Evolutionary conservation across 345 rosid genomes (phyloP).

Genomic region (Syzygium jambos): DNA sequence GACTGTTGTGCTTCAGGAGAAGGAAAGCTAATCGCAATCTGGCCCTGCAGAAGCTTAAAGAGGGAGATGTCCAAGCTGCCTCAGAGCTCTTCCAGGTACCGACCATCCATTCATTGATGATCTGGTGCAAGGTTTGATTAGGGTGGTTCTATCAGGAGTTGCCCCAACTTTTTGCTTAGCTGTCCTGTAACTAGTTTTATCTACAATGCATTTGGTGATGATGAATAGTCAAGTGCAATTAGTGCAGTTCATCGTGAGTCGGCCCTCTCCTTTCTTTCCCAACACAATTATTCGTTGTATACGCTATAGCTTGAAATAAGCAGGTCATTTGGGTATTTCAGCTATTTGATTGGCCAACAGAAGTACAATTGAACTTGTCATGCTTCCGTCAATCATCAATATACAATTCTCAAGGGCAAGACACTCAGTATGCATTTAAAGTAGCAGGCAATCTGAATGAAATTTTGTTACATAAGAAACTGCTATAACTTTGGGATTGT

Average conservation of each 20-base stretch:
- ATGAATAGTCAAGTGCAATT: background rate
- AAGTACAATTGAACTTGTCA: background rate
- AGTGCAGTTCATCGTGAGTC: background rate
- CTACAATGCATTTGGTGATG: background rate
- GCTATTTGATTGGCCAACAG: background rate
- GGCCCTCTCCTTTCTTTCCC: background rate
- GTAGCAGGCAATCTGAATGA: background rate
- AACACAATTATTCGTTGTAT: background rate
- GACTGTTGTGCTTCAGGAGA: conserved; percentile 23
- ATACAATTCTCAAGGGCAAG: background rate
- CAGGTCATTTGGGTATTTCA: background rate
- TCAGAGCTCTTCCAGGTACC: conserved; percentile 74
- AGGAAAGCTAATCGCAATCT: conserved; percentile 47
- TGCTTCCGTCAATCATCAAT: background rate
- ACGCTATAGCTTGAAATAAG: background rate
- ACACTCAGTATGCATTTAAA: background rate
- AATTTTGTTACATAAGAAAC: background rate
- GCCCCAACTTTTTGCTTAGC: background rate
- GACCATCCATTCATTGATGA: background rate
- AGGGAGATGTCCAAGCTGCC: conserved; percentile 67
- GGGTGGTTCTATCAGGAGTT: background rate
- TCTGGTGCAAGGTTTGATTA: background rate
- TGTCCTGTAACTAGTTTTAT: background rate
- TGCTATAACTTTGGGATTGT: background rate
- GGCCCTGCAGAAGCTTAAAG: conserved; percentile 66